Evolutionary conservation across 2,329 filamentous ascomycete species (phyloP), one percentile per base, ranked within the genome.

Genomic region (Ceratocystis alfenasii): DNA sequence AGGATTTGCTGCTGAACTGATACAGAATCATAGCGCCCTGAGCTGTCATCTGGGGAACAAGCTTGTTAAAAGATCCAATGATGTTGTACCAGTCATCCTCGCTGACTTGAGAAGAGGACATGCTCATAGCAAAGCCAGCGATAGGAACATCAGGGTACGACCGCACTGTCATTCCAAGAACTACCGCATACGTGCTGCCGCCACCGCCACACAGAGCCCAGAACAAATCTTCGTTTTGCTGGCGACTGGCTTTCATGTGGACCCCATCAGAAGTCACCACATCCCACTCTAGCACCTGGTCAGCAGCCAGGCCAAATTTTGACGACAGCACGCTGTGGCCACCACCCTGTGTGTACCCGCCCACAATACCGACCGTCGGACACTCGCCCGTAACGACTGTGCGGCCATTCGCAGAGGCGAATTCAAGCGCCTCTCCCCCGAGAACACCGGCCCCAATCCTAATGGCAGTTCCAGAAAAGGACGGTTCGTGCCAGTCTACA

Each of bases 121-220:
- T 79, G 0, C 72, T 74, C 7, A 83, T 70, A 3, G 74, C 77
- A 1, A 78, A 75, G 1, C 77, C 80, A 1, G 76, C 75, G 2
- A 79, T 74, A 0, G 72, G 72, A 5, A 71, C 72, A 65, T 80
- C 77, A 0, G 75, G 73, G 71, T 84, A 76, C 1, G 79, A 76
- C 68, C 80, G 81, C 50, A 79, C 74, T 0, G 81, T 85, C 72
- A 85, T 76, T 1, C 80, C 81, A 17, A 78, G 72, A 1, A 86
- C 81, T 1, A 86, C 76, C 1, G 77, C 84, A 69, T 81, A 87
- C 36, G 78, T 85, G 17, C 83, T 82, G 8, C 78, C 80, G 1
- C 85, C 84, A 0, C 84, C 83, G 2, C 84, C 83, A 53, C 76
- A 76, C 0, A 86, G 73, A 1, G 84, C 85, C 84, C 84, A 88